These are phyloP conservation scores for Colletotrichum sp. DNA, from an alignment of 2,329 filamentous ascomycete genomes.

Conservation along the genomic window DNA sequence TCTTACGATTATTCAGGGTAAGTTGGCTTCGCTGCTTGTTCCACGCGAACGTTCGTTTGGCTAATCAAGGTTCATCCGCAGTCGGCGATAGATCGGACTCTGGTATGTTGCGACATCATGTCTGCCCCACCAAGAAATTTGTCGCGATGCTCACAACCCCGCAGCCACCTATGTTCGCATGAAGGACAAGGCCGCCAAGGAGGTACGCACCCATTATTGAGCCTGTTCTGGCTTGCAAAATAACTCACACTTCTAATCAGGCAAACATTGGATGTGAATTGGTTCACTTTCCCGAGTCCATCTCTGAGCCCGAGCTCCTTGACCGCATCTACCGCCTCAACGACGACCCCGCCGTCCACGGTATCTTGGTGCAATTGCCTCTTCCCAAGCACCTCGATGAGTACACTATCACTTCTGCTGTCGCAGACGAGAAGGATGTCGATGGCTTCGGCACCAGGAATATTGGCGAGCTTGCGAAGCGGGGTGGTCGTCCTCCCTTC, in stretches of 20 bases:
- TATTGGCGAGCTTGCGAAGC: slow-evolving; percentile 96
- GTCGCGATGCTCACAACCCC: slow-evolving; percentile 35
- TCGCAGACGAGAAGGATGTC: slow-evolving; percentile 94
- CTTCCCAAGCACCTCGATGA: slow-evolving; percentile 90
- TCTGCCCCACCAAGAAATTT: slow-evolving; percentile 22
- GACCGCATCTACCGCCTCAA: slow-evolving; percentile 83
- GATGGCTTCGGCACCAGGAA: slow-evolving; percentile 95
- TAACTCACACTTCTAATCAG: slow-evolving; percentile 46
- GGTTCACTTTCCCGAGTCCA: slow-evolving; percentile 80
- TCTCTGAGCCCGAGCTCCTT: slow-evolving; percentile 85
- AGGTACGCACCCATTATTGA: slow-evolving; percentile 58
- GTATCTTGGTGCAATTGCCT: slow-evolving; percentile 92
- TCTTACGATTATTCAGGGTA: slow-evolving; percentile 94
- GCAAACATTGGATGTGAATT: slow-evolving; percentile 90
- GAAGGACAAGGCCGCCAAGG: slow-evolving; percentile 96
- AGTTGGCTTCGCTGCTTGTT: slow-evolving; percentile 27
- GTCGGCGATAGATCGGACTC: slow-evolving; percentile 95
- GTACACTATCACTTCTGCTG: slow-evolving; percentile 86
- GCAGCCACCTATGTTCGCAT: slow-evolving; percentile 97
- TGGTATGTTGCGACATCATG: slow-evolving; percentile 58
- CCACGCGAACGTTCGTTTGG: not conserved
- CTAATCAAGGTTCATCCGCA: slow-evolving; percentile 37
- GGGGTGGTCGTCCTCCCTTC: slow-evolving; percentile 88
- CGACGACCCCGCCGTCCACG: slow-evolving; percentile 84
- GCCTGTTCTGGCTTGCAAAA: not conserved